phyloP scores from a whole-genome alignment of 108 stramenopile species.

The Cylindrotheca closterium region DNA sequence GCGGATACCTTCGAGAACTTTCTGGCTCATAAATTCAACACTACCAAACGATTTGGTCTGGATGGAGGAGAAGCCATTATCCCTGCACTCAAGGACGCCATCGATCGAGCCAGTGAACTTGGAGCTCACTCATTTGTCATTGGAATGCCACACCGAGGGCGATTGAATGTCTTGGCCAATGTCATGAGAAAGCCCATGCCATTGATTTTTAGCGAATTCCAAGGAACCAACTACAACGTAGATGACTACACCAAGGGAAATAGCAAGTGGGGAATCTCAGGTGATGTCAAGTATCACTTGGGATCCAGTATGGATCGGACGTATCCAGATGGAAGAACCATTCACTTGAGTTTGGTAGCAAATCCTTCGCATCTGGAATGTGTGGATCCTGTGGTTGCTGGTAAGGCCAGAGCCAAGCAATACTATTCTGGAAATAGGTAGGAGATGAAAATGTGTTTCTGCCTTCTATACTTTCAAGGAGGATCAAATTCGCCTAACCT shows the following conservation, averaged over 20 bases:
- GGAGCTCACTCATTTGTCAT: constrained; percentile 96
- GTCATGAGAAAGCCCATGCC: constrained; percentile 99
- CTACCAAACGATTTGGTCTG: constrained; percentile 98
- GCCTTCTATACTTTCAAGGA: no score
- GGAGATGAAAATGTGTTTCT: constrained; percentile 5
- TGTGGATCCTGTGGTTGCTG: constrained; percentile 95
- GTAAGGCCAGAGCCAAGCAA: constrained; percentile 98
- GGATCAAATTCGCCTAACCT: no score
- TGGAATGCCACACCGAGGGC: constrained; percentile 99
- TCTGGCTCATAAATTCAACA: constrained; percentile 97
- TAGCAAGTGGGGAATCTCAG: constrained; percentile 84
- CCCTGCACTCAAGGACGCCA: constrained; percentile 93
- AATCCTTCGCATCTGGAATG: constrained; percentile 99
- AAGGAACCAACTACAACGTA: constrained; percentile 92
- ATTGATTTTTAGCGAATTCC: constrained; percentile 96
- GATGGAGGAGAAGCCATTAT: constrained; percentile 97
- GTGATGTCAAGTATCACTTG: constrained; percentile 99
- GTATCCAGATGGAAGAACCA: constrained; percentile 94
- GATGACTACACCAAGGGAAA: constrained; percentile 68
- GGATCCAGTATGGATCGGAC: constrained; percentile 98
- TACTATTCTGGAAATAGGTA: constrained; percentile 92
- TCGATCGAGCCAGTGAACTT: constrained; percentile 93
- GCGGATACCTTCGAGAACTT: constrained; percentile 98
- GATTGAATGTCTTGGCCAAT: constrained; percentile 97
- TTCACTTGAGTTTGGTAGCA: constrained; percentile 95